phyloP scores from a whole-genome alignment of 306 rosid species.

The Malus asiatica region DNA sequence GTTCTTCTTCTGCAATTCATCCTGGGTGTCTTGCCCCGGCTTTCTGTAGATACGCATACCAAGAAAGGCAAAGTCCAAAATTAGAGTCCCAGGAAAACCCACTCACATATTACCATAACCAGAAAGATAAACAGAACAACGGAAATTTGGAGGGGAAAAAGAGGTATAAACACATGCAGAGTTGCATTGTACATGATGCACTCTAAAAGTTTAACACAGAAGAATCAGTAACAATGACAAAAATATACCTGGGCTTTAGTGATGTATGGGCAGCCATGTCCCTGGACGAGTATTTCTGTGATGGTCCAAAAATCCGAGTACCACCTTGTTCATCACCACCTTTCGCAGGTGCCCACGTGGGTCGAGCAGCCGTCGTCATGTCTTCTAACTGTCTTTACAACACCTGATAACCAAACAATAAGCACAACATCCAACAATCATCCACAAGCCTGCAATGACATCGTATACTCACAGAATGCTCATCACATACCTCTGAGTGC shows the following conservation, averaged over 20 bases:
- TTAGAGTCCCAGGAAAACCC: not conserved
- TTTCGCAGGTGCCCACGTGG: slow-evolving; percentile 98
- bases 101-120: not conserved
- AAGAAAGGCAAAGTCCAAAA: not conserved
- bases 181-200: not conserved
- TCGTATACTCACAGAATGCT: not conserved
- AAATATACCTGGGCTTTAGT: slow-evolving; percentile 62
- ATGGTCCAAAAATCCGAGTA: slow-evolving; percentile 88
- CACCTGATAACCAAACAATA: not conserved
- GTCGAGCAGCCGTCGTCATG: slow-evolving; percentile 97
- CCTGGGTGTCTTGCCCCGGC: slow-evolving; percentile 87
- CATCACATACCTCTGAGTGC: not conserved
- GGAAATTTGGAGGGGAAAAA: not conserved
- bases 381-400: not conserved
- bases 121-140: not conserved
- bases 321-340: slow-evolving; percentile 99
- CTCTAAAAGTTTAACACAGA: not conserved
- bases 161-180: not conserved
- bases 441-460: not conserved
- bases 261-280: slow-evolving; percentile 85
- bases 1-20: slow-evolving; percentile 77
- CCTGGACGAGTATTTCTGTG: slow-evolving; percentile 86
- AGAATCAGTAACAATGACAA: not conserved
- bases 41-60: slow-evolving; percentile 35
- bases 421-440: not conserved